Percentiles rank a stretch among this genome's conserved stretches.
Evolutionary conservation across 2,329 filamentous ascomycete species (phyloP).

Genomic region (Pochonia chlamydosporia): DNA sequence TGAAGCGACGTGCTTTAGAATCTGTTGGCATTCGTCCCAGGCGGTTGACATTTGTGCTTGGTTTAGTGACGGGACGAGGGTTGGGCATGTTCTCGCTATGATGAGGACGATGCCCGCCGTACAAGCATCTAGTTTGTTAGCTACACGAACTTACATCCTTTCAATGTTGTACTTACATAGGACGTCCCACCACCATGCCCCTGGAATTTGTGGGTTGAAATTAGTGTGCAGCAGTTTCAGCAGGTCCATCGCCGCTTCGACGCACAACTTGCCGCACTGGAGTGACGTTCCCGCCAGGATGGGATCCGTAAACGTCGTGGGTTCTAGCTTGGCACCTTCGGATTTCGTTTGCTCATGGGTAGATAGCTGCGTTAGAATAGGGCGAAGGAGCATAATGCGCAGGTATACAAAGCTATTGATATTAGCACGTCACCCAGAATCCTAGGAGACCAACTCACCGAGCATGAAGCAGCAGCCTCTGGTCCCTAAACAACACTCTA

Average conservation of each 20-base stretch:
- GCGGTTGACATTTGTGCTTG: neutral
- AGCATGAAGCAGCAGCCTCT: constrained; percentile 1
- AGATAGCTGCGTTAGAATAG: constrained; percentile 18
- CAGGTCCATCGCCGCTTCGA: constrained; percentile 23
- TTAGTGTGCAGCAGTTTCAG: constrained; percentile 23
- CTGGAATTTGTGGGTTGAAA: constrained; percentile 18
- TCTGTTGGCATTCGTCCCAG: constrained; percentile 10
- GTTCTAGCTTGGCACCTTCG: neutral
- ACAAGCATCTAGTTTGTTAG: constrained; percentile 11
- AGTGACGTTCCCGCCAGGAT: constrained; percentile 4
- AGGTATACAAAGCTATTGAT: constrained; percentile 7
- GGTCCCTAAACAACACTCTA: neutral
- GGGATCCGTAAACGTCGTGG: constrained; percentile 6
- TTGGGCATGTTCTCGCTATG: constrained; percentile 8
- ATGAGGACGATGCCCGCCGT: constrained; percentile 14
- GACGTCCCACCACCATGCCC: constrained; percentile 33
- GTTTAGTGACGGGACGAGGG: constrained; percentile 2
- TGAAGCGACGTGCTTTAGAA: constrained; percentile 4
- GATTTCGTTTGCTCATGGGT: constrained; percentile 5
- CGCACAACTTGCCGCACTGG: constrained; percentile 24
- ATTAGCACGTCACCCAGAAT: too few species aligned
- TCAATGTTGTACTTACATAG: constrained; percentile 32
- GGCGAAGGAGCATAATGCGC: constrained; percentile 13
- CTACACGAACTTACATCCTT: too few species aligned
- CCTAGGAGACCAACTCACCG: too few species aligned